Base-by-base conservation (phyloP, 1,139 yeast species). In the Pichia sp. region DNA sequence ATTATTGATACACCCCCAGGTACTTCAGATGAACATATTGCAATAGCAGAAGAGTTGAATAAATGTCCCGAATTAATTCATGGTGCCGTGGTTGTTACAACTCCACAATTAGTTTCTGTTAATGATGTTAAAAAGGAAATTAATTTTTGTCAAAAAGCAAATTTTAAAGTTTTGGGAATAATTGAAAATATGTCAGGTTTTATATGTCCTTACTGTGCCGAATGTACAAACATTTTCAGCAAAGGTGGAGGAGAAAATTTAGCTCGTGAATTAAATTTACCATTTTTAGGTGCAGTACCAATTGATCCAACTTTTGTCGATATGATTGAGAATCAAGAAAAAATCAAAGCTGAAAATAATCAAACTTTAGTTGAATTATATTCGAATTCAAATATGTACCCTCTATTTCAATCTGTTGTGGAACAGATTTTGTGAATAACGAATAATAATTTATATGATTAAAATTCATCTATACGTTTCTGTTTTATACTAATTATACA, bases 1-100 rank as follows among this genome's bases (percentile, higher is more conserved):
- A 68, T 94, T 37, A 90, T 94, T 8, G 99, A 94, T 60, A 92
- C 99, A 0, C 99, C 99, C 0, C 99, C 99, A 0, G 99, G 99
- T 0, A 92, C 99, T 0, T 84, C 96, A 0, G 99, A 94, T 63
- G 99, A 94, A 63, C 99, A 94, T 64, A 92, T 94, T 37, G 90
- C 97, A 3, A 83, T 94, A 29, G 97, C 97, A 2, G 97, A 94
- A 62, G 95, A 87, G 61, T 71, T 92, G 41, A 67, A 86, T 48
- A 76, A 69, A 59, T 81, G 78, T 43, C 80, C 84, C 9, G 74
- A 78, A 1, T 90, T 95, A 1, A 46, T 48, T 12, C 96, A 87
- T 57, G 97, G 98, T 0, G 96, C 96, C 0, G 78, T 94, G 4
- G 76, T 94, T 7, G 98, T 94, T 1, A 92, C 99, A 0, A 94